Conservation (phyloP, 148 eudicot species). For the Rhododendron ovatum region DNA sequence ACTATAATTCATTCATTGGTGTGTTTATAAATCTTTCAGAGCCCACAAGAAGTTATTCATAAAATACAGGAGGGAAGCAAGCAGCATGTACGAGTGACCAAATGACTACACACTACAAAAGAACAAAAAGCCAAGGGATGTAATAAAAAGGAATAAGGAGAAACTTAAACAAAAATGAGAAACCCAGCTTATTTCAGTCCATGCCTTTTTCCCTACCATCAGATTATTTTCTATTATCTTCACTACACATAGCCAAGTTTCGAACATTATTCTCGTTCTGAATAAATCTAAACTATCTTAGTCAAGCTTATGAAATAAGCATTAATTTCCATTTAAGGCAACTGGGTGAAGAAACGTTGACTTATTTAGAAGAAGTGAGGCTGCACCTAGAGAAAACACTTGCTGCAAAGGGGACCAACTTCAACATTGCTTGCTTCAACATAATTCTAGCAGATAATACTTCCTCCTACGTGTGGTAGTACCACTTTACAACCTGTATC, state of each 20-base stretch:
- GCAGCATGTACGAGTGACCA: background rate
- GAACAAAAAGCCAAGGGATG: background rate
- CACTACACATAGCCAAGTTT: background rate
- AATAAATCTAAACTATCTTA: background rate
- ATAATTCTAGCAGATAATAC: constrained; percentile 79
- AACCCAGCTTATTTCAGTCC: background rate
- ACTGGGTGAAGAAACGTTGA: background rate
- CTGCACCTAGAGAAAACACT: constrained; percentile 48
- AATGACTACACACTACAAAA: background rate
- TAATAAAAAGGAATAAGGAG: background rate
- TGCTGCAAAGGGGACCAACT: constrained; percentile 52
- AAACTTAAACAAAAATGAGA: background rate
- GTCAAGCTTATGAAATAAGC: background rate
- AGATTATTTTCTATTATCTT: background rate
- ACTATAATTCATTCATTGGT: background rate
- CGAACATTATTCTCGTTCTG: background rate
- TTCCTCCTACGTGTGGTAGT: constrained; percentile 72
- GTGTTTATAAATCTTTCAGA: background rate
- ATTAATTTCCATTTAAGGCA: background rate
- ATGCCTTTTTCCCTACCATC: background rate
- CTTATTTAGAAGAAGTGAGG: background rate
- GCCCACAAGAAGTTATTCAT: background rate
- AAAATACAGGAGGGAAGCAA: background rate
- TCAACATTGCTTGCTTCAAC: constrained; percentile 79
- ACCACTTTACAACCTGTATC: constrained; percentile 66